Conservation (phyloP, 2,329 filamentous ascomycete species). For the Bertia moriformis region DNA sequence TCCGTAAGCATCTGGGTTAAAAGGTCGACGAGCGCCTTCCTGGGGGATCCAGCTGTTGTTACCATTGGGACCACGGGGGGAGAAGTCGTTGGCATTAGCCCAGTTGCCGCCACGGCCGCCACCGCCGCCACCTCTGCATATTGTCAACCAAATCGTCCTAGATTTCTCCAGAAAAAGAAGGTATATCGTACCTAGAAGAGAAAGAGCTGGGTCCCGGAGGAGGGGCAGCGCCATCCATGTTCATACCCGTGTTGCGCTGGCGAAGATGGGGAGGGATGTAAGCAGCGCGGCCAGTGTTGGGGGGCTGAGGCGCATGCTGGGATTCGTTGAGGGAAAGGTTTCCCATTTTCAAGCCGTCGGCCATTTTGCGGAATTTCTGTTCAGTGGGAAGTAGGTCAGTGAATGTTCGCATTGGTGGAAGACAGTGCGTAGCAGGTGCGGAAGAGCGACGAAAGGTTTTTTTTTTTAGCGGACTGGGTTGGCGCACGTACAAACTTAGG, state of each 20-base stretch:
- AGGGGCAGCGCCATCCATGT: slow-evolving; percentile 11
- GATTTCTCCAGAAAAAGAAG: too few species aligned
- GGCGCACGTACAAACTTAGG: too few species aligned
- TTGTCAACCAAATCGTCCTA: slow-evolving; percentile 1
- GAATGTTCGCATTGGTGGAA: slow-evolving; percentile 4
- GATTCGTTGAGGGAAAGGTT: slow-evolving; percentile 44
- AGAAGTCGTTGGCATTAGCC: slow-evolving; percentile 34
- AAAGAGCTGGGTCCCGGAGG: slow-evolving; percentile 8
- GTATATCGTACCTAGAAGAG: neutral
- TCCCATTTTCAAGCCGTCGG: slow-evolving; percentile 39
- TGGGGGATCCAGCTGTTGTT: slow-evolving; percentile 16
- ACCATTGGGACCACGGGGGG: slow-evolving; percentile 20
- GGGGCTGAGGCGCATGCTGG: slow-evolving; percentile 33
- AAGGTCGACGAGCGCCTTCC: slow-evolving; percentile 24
- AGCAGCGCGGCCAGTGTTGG: slow-evolving; percentile 37
- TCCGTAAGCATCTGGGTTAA: slow-evolving; percentile 48
- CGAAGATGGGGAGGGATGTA: slow-evolving; percentile 55
- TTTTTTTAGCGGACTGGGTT: too few species aligned
- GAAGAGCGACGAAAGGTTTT: too few species aligned
- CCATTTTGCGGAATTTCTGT: slow-evolving; percentile 18
- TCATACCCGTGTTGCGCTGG: slow-evolving; percentile 9
- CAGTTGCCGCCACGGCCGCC: slow-evolving; percentile 21
- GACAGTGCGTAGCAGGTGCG: too few species aligned
- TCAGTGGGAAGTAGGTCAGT: neutral
- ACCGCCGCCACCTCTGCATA: slow-evolving; percentile 4